phyloP scores from a whole-genome alignment of 345 rosid species.

The Brassica napus region Da-Ae NC_063452.1:12149001-12149500 shows the following conservation, averaged over 20 bases:
- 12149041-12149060: conserved; percentile 28
- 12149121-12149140: conserved; percentile 86
- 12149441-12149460: conserved; percentile 77
- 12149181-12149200: conserved; percentile 77
- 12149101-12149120: conserved; percentile 48
- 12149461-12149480: conserved; percentile 81
- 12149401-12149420: conserved; percentile 37
- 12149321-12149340: not conserved
- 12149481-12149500: conserved; percentile 1
- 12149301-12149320: conserved; percentile 17
- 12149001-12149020: conserved; percentile 99
- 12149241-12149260: conserved; percentile 87
- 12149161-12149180: conserved; percentile 90
- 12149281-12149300: conserved; percentile 15
- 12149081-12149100: conserved; percentile 4
- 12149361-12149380: conserved; percentile 12
- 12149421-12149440: conserved; percentile 64
- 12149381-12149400: not conserved
- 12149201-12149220: conserved; percentile 96
- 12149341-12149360: not conserved
- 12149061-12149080: not conserved
- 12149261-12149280: not conserved
- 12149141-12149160: conserved; percentile 80
- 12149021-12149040: conserved; percentile 89
- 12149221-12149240: conserved; percentile 98